phyloP scores from a whole-genome alignment of 1,284 basidiomycete species.

The Melampsora americana region DNA sequence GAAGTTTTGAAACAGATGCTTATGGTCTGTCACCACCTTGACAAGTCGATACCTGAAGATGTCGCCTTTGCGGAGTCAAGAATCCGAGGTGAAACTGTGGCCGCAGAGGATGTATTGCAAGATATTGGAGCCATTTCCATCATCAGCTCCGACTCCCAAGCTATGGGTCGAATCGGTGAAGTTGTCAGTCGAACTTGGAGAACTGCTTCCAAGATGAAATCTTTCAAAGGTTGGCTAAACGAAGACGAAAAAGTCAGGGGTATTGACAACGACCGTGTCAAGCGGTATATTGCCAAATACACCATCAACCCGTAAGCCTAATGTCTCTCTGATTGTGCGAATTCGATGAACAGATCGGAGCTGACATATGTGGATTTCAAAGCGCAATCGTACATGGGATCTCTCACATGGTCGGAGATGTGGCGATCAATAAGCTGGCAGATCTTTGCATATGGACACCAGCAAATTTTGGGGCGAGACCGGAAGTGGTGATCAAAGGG shows the following conservation, averaged over 20 bases:
- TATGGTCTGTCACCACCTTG: constrained; percentile 66
- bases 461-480: constrained; percentile 83
- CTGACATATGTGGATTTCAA: constrained; percentile 10
- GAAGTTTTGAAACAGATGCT: constrained; percentile 67
- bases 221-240: constrained; percentile 69
- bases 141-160: constrained; percentile 92
- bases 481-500: constrained; percentile 89
- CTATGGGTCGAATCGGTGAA: constrained; percentile 97
- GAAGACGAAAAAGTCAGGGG: constrained; percentile 64
- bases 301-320: constrained; percentile 90
- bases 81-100: constrained; percentile 92
- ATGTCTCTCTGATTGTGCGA: too few species aligned
- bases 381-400: constrained; percentile 94
- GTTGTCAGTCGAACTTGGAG: constrained; percentile 91
- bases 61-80: constrained; percentile 95
- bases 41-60: constrained; percentile 67
- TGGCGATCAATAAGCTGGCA: constrained; percentile 77
- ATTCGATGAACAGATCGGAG: too few species aligned
- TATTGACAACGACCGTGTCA: constrained; percentile 89
- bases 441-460: constrained; percentile 95
- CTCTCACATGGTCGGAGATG: constrained; percentile 77
- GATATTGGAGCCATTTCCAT: constrained; percentile 90
- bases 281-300: constrained; percentile 93
- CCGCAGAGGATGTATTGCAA: constrained; percentile 94
- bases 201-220: constrained; percentile 91